phyloP scores from a whole-genome alignment of 1,284 basidiomycete species.

The Takashimella tepidaria region DNA sequence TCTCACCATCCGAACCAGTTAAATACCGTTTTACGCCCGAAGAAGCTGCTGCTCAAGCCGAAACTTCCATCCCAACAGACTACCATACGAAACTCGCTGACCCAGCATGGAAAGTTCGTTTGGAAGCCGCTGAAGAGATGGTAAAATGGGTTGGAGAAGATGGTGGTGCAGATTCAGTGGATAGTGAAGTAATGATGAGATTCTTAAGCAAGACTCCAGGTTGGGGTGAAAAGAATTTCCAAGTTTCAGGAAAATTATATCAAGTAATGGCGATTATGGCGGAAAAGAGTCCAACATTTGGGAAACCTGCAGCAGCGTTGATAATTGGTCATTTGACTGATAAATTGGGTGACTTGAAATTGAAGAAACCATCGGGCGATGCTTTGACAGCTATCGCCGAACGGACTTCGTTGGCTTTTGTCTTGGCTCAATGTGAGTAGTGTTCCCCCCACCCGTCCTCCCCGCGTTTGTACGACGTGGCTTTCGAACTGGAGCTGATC shows the following conservation, averaged over 20 bases:
- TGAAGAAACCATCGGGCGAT: slow-evolving; percentile 96
- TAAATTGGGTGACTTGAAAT: slow-evolving; percentile 92
- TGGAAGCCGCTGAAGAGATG: slow-evolving; percentile 84
- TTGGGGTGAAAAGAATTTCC: slow-evolving; percentile 98
- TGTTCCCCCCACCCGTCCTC: not conserved
- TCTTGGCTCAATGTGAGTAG: slow-evolving; percentile 76
- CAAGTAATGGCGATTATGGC: slow-evolving; percentile 69
- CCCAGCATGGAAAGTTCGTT: slow-evolving; percentile 85
- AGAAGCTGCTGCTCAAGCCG: slow-evolving; percentile 79
- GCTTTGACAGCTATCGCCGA: slow-evolving; percentile 77
- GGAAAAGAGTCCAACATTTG: slow-evolving; percentile 74
- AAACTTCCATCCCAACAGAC: slow-evolving; percentile 66
- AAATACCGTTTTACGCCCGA: slow-evolving; percentile 89
- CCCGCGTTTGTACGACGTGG: no score
- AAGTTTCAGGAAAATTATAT: slow-evolving; percentile 86
- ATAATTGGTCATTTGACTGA: slow-evolving; percentile 82
- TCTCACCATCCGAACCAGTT: slow-evolving; percentile 64
- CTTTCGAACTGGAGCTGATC: slow-evolving; percentile 2
- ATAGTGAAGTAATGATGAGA: slow-evolving; percentile 86
- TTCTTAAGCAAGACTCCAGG: slow-evolving; percentile 84
- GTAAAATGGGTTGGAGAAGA: slow-evolving; percentile 69
- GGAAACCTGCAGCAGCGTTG: slow-evolving; percentile 76
- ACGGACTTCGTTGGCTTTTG: slow-evolving; percentile 89
- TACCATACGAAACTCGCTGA: slow-evolving; percentile 73
- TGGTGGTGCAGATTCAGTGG: slow-evolving; percentile 59